Base-by-base conservation (phyloP, 1,284 basidiomycete genomes). In the Cryptococcus neoformans region DNA sequence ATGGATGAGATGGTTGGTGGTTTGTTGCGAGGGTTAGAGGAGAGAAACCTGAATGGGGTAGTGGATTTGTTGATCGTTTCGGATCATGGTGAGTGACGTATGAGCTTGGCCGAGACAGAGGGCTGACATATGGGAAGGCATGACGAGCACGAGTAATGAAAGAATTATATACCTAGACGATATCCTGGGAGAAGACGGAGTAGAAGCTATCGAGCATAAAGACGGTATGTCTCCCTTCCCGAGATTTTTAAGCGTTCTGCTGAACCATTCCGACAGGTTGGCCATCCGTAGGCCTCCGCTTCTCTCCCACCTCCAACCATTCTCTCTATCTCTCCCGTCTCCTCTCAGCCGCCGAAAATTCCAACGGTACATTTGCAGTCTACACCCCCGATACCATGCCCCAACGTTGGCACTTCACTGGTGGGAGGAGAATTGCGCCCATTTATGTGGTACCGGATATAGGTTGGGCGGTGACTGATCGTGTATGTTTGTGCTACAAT, bases 11-110 rank as follows among this genome's bases (percentile, higher is more conserved):
- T 94, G 65, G 85, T 90, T 1, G 84, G 82, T 55, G 79, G 85
- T 49, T 76, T 96, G 11, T 84, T 87, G 0, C 73, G 77, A 2
- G 80, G 83, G 1, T 77, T 95, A 37, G 81, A 81, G 36, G 76
- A 79, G n/a, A 84, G 92, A 2, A 90, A 92, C 67, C 80, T 94
- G 37, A 85, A 84, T 1, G 83, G 88, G 40, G 87, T 95, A 35
- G 87, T 94, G 36, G 90, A 96, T 72, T 81, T 96, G 35, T 82
- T 95, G 34, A 91, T 94, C 66, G 90, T 96, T 51, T 89, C 87
- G 57, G 93, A 96, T 74, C 92, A 96, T 70, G 93, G 68, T 68
- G 51, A 45, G 67, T 57, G 16, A 21, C 3, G 14, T 17, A 6
- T 48, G 9, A 9, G 7, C 28, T 34, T n/a, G 4, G n/a, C 28